These are phyloP conservation scores for Fusarium veterinarium DNA, from an alignment of 2,329 filamentous ascomycete species.

Conservation along the genomic window DNA sequence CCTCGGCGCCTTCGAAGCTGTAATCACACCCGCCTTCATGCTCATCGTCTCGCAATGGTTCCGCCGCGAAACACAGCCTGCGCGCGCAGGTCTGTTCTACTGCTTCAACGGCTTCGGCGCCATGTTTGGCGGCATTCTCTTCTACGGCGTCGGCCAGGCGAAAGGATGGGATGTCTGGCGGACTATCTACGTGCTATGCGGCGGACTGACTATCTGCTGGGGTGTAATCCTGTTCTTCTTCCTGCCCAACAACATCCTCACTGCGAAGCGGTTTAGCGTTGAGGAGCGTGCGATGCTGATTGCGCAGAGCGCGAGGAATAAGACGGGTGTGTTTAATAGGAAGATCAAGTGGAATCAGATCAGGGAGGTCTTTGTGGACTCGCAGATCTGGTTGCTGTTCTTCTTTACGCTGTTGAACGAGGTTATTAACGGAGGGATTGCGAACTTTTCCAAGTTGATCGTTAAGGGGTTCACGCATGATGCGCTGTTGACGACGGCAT, in stretches of 20 bases:
- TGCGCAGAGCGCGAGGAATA: slow-evolving; percentile 67
- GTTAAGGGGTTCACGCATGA: slow-evolving; percentile 59
- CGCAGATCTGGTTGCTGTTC: slow-evolving; percentile 64
- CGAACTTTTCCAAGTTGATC: slow-evolving; percentile 66
- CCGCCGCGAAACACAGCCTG: slow-evolving; percentile 57
- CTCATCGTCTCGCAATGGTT: slow-evolving; percentile 65
- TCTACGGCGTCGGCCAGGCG: slow-evolving; percentile 66
- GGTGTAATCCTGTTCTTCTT: slow-evolving; percentile 56
- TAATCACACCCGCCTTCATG: slow-evolving; percentile 63
- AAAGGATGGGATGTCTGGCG: slow-evolving; percentile 59
- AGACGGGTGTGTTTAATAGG: slow-evolving; percentile 60
- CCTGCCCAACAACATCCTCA: slow-evolving; percentile 61
- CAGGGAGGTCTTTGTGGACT: slow-evolving; percentile 60
- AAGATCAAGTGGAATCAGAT: slow-evolving; percentile 63
- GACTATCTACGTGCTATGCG: slow-evolving; percentile 65
- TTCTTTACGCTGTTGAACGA: slow-evolving; percentile 68
- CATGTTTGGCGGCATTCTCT: slow-evolving; percentile 59
- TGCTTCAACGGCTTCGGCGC: slow-evolving; percentile 59
- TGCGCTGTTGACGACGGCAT: slow-evolving; percentile 56
- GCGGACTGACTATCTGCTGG: slow-evolving; percentile 61
- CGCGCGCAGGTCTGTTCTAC: slow-evolving; percentile 56
- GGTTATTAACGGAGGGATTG: slow-evolving; percentile 64
- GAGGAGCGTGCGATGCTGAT: slow-evolving; percentile 61
- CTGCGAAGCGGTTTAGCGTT: slow-evolving; percentile 43
- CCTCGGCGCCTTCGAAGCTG: slow-evolving; percentile 60